phyloP scores from a whole-genome alignment of 2,329 filamentous ascomycete genomes.

The Periconia sp. region DNA sequence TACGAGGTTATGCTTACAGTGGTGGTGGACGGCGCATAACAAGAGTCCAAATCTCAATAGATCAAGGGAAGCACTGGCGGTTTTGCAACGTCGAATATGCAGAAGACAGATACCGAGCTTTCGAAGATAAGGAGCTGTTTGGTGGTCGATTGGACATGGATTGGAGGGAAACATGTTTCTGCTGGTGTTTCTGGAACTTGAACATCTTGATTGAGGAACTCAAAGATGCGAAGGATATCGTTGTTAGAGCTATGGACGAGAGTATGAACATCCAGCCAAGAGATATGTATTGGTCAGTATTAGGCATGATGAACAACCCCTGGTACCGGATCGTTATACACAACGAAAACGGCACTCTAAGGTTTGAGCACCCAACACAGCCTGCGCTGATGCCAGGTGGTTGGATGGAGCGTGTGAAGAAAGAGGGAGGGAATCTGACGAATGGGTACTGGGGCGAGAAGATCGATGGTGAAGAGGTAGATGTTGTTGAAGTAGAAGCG shows the following conservation, averaged over 20 bases:
- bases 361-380: conserved; percentile 89
- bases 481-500: conserved; percentile 53
- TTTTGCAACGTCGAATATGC: conserved; percentile 80
- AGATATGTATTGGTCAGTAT: conserved; percentile 95
- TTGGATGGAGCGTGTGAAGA: conserved; percentile 94
- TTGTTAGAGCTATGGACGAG: conserved; percentile 90
- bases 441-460: conserved; percentile 88
- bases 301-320: conserved; percentile 98
- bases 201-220: conserved; percentile 70
- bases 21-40: conserved; percentile 86
- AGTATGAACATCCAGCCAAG: conserved; percentile 83
- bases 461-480: conserved; percentile 58
- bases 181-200: conserved; percentile 91
- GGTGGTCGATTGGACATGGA: conserved; percentile 80
- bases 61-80: conserved; percentile 81
- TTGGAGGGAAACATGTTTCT: conserved; percentile 82
- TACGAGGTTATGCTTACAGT: conserved; percentile 84
- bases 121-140: conserved; percentile 68
- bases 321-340: conserved; percentile 86
- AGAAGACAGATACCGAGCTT: conserved; percentile 80
- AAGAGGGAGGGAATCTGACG: conserved; percentile 75
- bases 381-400: conserved; percentile 78
- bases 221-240: conserved; percentile 69
- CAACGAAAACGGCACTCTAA: conserved; percentile 67
- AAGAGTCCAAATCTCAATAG: conserved; percentile 80